Evolutionary conservation across 768 basidiomycete genomes (phyloP).

Genomic region (Russula sp.): DNA sequence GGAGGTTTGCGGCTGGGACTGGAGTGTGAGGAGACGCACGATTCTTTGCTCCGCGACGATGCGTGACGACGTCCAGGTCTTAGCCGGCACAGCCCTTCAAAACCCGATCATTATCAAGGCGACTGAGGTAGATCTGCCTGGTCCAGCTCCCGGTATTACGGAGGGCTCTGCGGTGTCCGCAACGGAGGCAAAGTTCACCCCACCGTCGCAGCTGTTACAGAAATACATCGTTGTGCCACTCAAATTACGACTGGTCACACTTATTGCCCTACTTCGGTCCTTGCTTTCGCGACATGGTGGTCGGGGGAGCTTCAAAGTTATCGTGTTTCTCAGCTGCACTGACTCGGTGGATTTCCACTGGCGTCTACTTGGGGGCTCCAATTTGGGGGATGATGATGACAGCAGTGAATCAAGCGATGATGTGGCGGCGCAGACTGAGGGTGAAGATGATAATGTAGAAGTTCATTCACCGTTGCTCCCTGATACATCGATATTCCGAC

Average conservation of each 20-base stretch:
- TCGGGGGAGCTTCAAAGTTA: conserved; percentile 59
- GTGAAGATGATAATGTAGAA: conserved; percentile 38
- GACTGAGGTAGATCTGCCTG: conserved; percentile 38
- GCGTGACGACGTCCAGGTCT: conserved; percentile 86
- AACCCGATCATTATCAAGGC: conserved; percentile 83
- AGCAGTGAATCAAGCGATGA: conserved; percentile 24
- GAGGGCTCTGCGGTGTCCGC: conserved; percentile 14
- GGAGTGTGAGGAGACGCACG: conserved; percentile 69
- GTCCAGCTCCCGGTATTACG: conserved; percentile 25
- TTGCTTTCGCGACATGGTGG: conserved; percentile 57
- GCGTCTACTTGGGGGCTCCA: conserved; percentile 53
- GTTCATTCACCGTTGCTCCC: conserved; percentile 73
- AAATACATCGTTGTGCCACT: conserved; percentile 86
- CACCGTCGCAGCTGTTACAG: conserved; percentile 89
- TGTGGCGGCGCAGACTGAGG: conserved; percentile 21
- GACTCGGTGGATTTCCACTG: conserved; percentile 98
- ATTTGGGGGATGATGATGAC: conserved; percentile 7
- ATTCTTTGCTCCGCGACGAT: conserved; percentile 97
- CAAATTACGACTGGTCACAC: conserved; percentile 88
- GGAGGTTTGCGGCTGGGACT: conserved; percentile 84
- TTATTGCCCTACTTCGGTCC: conserved; percentile 78
- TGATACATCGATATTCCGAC: conserved; percentile 70
- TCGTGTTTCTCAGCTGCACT: conserved; percentile 95
- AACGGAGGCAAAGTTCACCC: conserved; percentile 63
- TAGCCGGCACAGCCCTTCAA: conserved; percentile 75